Evolutionary conservation across 768 basidiomycete species (phyloP), one percentile per base, ranked within the genome.

Genomic region (Amanita muscaria): DNA sequence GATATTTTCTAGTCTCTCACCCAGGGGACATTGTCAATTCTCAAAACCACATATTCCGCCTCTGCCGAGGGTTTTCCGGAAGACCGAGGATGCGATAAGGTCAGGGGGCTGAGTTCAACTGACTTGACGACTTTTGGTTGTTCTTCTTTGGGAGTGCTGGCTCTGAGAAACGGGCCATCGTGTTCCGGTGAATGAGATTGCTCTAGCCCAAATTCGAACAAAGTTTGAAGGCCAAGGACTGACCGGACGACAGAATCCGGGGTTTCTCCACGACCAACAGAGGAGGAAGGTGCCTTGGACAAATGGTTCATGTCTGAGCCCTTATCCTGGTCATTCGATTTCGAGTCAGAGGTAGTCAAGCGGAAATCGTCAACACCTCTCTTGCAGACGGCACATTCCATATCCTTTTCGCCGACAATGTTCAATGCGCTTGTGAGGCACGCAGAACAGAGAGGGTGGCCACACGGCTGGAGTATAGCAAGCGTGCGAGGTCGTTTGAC

Each of bases 11-110:
- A 15, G 56, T 76, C 33, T 55, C n/a, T n/a, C n/a, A 88, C 86
- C 88, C 88, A 90, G 40, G 88, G 88, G 43, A 90, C 86, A 54
- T 91, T 90, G 58, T 90, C 88, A 51, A 91, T 84, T 19, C 88
- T 69, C 34, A 91, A 69, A 10, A 90, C 87, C 23, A 80, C 68
- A 19, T 71, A 64, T 27, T 77, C 73, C 4, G 36, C 51, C n/a
- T 41, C 31, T 34, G 40, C 49, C 31, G n/a, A n/a, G 43, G 44
- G 16, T 24, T 22, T 37, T 18, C 16, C 34, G 15, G 30, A 5
- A 10, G 29, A 39, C 11, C 14, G 27, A 38, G 43, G 46, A 14
- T 49, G 51, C 15, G 45, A 27, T 10, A 46, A 44, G n/a, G 11
- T 27, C 7, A 25, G 9, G 35, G 45, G 47, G 35, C 37, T 51